Evolutionary conservation across 202 grass and related monocot species (phyloP), one percentile per base, ranked within the genome.

Genomic region (Hordeum pubiflorum): DNA sequence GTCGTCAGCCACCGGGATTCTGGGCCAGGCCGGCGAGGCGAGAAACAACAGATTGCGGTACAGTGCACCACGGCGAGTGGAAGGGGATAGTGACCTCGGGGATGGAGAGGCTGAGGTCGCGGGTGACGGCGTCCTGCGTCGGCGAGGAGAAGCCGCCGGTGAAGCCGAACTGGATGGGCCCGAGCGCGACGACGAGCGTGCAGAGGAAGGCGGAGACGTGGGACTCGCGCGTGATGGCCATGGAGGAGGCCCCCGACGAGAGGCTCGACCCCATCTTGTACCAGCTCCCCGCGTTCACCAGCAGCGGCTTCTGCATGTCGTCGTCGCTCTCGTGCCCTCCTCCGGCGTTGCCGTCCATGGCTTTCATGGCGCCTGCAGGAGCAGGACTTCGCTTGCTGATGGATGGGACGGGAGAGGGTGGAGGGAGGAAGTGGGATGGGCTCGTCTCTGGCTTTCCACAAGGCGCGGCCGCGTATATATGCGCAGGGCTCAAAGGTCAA

Each of bases 101-200:
- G 68, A 97, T 78, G 65, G 87, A 88, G 85, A 97, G 94, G 1
- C 40, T 63, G 59, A 97, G 94, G 71, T 97, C 94, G 27, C 48
- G 22, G 20, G 90, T 93, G 74, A 97, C 88, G 64, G 54, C 83
- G 60, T 91, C 85, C 83, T 97, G 87, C 3, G 91, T 92, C 1
- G 91, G 94, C 17, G 94, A 97, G 11, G 91, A 94, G 87, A 86
- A 97, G 63, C 91, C 94, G 70, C 89, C 75, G 70, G 94, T 97
- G 87, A 97, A 97, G 36, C 94, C 94, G 67, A 97, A 97, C 62
- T 97, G 91, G 87, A 97, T 80, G 15, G 94, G 94, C 0, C 94
- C 91, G 39, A 97, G 87, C 3, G 91, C 94, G 75, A 97, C 91
- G 80, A 97, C 91, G 83, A 97, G 86, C 56, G 94, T 97, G 84